Evolutionary conservation across 768 basidiomycete species (phyloP), one percentile per base, ranked within the genome.

Genomic region (Naematelia aurantialba): DNA sequence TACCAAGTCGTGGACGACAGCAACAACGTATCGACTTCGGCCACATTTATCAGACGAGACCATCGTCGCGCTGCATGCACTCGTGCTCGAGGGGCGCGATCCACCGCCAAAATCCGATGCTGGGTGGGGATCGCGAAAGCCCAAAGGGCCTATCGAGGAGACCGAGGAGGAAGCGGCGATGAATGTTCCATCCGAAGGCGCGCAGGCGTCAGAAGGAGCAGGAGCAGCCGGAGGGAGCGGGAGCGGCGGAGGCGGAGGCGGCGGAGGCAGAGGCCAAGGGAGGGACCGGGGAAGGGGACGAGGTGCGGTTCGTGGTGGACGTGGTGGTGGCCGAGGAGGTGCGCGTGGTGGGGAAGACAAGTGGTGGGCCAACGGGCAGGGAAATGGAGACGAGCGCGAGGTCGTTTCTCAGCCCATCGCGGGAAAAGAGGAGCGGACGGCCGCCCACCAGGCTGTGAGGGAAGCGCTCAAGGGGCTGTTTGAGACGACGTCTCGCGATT

Each of bases 401-500:
- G 87, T 94, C 39, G 56, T 89, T 29, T 90, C 91, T 26, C 84
- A 91, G 91, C 87, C 89, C 10, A 93, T 99, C 48, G 73, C 81
- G 22, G 87, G 85, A 5, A 98, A 98, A 77, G 82, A 83, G 31
- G 84, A 82, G 4, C 84, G 96, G 25, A 90, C 89, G 1, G 83
- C 84, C 1, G 82, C 97, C 60, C 96, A 99, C 74, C 82, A 88
- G 76, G 78, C 81, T 13, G 80, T 99, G 50, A 84, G 96, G 58
- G 84, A 87, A 63, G 74, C 89, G 17, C 97, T 98, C 75, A 80
- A 75, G 2, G 90, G 91, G 26, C 89, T 88, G 67, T 82, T 98
- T 52, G 88, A 93, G 54, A 89, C 85, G 26, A 87, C 90, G 72
- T 88, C 89, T 1, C 69, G 72, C 46, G 73, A 80, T 34, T 72